phyloP scores from a whole-genome alignment of 2,329 filamentous ascomycete genomes.

The Colletotrichum godetiae region DNA sequence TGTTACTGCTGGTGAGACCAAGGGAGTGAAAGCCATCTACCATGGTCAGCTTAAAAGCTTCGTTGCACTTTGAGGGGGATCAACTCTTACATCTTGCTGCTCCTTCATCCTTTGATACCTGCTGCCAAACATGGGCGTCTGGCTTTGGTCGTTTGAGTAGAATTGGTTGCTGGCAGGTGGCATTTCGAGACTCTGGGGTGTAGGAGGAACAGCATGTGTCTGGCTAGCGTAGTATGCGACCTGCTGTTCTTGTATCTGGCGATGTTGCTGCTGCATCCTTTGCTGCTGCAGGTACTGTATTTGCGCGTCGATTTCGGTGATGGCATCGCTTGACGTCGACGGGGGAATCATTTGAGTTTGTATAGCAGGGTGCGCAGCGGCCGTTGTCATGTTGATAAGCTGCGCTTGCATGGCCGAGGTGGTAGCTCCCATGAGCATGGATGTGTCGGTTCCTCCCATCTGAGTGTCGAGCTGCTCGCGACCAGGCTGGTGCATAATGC shows the following conservation, averaged over 20 bases:
- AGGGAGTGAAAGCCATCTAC: slow-evolving; percentile 81
- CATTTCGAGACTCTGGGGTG: slow-evolving; percentile 84
- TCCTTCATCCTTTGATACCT: slow-evolving; percentile 75
- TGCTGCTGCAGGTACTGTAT: slow-evolving; percentile 75
- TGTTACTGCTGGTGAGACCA: slow-evolving; percentile 87
- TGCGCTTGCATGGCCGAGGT: slow-evolving; percentile 49
- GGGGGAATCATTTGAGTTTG: slow-evolving; percentile 58
- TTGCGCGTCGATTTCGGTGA: slow-evolving; percentile 72
- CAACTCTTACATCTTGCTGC: slow-evolving; percentile 70
- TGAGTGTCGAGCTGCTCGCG: slow-evolving; percentile 59
- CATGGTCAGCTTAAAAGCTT: slow-evolving; percentile 42
- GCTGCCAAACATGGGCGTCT: slow-evolving; percentile 72
- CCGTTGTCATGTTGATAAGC: slow-evolving; percentile 60
- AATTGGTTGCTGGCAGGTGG: slow-evolving; percentile 69
- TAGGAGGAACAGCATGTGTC: slow-evolving; percentile 77
- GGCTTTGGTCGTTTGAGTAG: slow-evolving; percentile 68
- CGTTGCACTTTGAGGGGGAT: background rate
- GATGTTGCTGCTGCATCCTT: slow-evolving; percentile 70
- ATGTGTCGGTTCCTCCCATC: slow-evolving; percentile 58
- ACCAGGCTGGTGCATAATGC: slow-evolving; percentile 52
- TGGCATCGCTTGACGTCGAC: slow-evolving; percentile 60
- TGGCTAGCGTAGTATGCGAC: slow-evolving; percentile 57
- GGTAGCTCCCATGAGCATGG: slow-evolving; percentile 47
- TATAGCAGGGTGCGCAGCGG: slow-evolving; percentile 57
- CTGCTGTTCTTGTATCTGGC: slow-evolving; percentile 67